Base-by-base conservation (phyloP, 2,329 filamentous ascomycete genomes). In the Xylariomycetidae sp. region DNA sequence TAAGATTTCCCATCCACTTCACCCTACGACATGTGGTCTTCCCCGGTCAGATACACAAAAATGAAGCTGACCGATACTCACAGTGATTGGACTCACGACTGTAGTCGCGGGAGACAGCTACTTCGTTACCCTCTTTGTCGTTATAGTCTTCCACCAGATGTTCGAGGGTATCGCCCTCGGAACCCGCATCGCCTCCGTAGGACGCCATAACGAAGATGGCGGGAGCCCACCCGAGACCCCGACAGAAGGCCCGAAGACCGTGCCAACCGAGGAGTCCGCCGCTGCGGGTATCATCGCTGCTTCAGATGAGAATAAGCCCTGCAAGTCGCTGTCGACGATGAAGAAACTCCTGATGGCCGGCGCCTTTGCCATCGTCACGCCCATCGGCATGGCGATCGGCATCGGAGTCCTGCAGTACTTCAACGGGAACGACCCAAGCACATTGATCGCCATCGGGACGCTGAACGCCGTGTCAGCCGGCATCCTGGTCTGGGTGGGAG, bases 341-440 rank as follows among this genome's bases (percentile, higher is more conserved):
- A 66, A 67, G 40, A 83, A 87, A 52, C 58, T 79, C 3, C 41
- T 76, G 10, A 77, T 89, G 62, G 82, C 73, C 0, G 45, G 58
- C 2, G 67, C 71, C 1, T 89, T 88, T 48, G 74, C 82, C 1
- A 62, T 88, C 16, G 77, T 86, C 34, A 89, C 85, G 0, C 85
- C 85, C 0, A 63, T 87, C 18, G 85, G 85, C 9, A 89, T 89
- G 84, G 82, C 79, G 0, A 88, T 90, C 39, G 85, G 85, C 1
- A 79, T 88, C 20, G 82, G 82, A 3, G 82, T 85, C 4, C 59
- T 88, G 17, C 61, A 80, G 23, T 56, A 67, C 7, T 88, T 88
- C 61, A 88, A 89, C 48, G 84, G 82, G 4, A 87, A 85, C 47
- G 74, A 85, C 45, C 72, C 68, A 3, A 67, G 69, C 2, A 88